Evolutionary conservation across 495 filamentous ascomycete species (phyloP), one percentile per base, ranked within the genome.

Genomic region (Recurvomyces mirabilis): DNA sequence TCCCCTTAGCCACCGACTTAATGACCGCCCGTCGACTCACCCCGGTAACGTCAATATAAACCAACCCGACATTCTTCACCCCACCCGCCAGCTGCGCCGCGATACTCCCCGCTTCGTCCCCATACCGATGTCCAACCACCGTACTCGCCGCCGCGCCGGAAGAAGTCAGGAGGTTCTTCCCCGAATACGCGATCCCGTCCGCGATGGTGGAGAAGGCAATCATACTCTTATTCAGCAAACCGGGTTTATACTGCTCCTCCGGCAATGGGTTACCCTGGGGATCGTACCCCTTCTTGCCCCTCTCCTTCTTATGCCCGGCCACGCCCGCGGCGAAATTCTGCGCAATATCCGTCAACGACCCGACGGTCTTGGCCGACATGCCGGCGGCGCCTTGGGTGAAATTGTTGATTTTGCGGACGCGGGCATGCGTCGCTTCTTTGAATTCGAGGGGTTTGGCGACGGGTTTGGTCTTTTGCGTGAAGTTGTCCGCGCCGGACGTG

Each of bases 201-300:
- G 86, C 84, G 33, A 98, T 73, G 0, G 91, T 96, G n/a, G 78
- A 80, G 60, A 96, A 98, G 0, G 91, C 91, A 63, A 98, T 94
- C 68, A 98, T 67, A 26, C 77, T 83, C 65, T 95, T 96, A 62
- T 98, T 96, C 47, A 98, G 59, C 20, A 98, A 65, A 5, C 91
- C 89, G 0, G 91, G 89, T 61, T 94, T 93, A 61, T 86, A 87
- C 12, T 68, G 65, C 0, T 71, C 65, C 14, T 71, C 55, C n/a
- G 74, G 70, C 30, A 75, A 69, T 12, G 75, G 71, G 34, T 75
- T 73, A 11, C 76, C 75, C 53, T 83, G 72, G n/a, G 72, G 71
- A 28, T 79, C 79, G 21, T 67, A 68, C 1, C 73, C 73, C 52
- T 72, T 78, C 12, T 60, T 56, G 18, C 68, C 68, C 35, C 68